Percentiles rank a stretch among this genome's conserved stretches.
phyloP scores from a whole-genome alignment of 2,329 filamentous ascomycete genomes.

The Ceratocystis variospora region DNA sequence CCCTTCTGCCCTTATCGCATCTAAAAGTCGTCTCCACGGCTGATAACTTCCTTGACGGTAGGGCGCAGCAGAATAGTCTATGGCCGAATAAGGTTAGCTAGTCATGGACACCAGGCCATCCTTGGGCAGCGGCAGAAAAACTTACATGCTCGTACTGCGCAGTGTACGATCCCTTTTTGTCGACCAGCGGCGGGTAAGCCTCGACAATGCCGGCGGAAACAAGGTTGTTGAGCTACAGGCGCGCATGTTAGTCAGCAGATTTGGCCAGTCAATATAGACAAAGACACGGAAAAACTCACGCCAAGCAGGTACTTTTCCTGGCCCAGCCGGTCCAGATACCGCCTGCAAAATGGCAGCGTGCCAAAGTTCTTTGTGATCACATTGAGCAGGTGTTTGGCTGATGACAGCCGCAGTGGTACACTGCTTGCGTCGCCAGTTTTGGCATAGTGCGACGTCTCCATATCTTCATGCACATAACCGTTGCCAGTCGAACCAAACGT shows the following conservation, averaged over 20 bases:
- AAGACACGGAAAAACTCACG: conserved; percentile 34
- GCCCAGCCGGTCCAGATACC: conserved; percentile 74
- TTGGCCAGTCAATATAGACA: background rate
- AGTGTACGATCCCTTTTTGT: conserved; percentile 77
- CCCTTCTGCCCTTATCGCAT: background rate
- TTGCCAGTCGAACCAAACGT: conserved; percentile 72
- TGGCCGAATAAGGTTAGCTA: background rate
- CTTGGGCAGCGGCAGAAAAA: conserved; percentile 21
- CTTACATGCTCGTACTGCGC: conserved; percentile 80
- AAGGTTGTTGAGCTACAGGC: conserved; percentile 57
- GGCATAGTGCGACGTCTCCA: conserved; percentile 73
- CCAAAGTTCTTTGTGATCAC: conserved; percentile 86
- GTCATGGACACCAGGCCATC: background rate
- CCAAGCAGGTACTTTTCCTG: conserved; percentile 79
- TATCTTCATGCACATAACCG: conserved; percentile 61
- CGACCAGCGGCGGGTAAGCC: conserved; percentile 66
- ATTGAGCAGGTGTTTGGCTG: conserved; percentile 63
- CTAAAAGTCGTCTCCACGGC: conserved; percentile 63
- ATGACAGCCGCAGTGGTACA: conserved; percentile 47
- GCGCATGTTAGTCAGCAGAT: background rate
- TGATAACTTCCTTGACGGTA: conserved; percentile 67
- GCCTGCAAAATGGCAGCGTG: conserved; percentile 68
- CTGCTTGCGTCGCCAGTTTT: conserved; percentile 51
- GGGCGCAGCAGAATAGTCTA: conserved; percentile 57
- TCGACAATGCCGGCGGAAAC: conserved; percentile 68